Base-by-base conservation (phyloP, 257 asterid genomes). In the Jacaranda mimosifolia region DNA sequence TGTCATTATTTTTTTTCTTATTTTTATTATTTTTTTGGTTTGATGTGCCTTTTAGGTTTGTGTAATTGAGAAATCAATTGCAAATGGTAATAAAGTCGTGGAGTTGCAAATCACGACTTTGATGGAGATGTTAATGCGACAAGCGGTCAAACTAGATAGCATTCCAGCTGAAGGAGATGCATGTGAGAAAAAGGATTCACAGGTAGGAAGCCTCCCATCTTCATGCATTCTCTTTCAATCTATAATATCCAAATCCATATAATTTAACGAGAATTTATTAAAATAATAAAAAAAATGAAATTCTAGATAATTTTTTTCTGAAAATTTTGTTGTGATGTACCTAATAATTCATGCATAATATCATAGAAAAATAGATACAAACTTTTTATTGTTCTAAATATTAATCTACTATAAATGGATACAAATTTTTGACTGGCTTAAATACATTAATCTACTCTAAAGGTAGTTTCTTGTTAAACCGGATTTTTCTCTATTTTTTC, bases 101-200 rank as follows among this genome's bases (percentile, higher is more conserved):
- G 94, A 89, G 75, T 32, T 91, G 66, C 97, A 89, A 57, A 84
- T 91, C 80, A 91, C 97, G 15, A 91, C 94, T 7, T 83, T 91
- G 83, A 86, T 72, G 45, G 92, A 89, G 76, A 91, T 91, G 90
- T 76, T 91, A 79, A 91, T 91, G 94, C 82, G 90, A 74, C 91
- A 86, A 81, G 94, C 97, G 69, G 91, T 89, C 40, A 91, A 86
- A 78, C 48, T 91, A 51, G 94, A 89, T 58, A 58, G 66, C 75
- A 85, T 91, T 56, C 64, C 81, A 18, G 65, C 83, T 1, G 87
- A 86, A 8, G 88, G 85, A 66, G 88, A 86, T 74, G 87, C 89
- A 77, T 80, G 79, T 83, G 90, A 82, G 43, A 85, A 68, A 9
- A 91, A 85, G 62, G 78, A 83, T 75, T 73, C 77, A 70, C 91